phyloP scores from a whole-genome alignment of 2,329 filamentous ascomycete species.

The Neonectria magnoliae region DNA sequence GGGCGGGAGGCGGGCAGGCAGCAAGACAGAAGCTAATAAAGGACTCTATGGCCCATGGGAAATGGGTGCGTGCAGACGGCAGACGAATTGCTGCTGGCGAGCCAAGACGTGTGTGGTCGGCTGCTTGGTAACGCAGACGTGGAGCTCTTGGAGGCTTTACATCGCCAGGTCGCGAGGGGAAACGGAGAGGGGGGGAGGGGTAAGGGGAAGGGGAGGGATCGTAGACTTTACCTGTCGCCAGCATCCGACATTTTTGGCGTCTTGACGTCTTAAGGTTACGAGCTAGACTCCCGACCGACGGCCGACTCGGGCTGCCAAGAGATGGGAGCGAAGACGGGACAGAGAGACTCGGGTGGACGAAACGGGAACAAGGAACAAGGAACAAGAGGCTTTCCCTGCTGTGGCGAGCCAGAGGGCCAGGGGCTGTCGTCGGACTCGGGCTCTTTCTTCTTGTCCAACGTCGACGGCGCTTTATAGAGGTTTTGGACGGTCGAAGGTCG shows the following conservation, averaged over 20 bases:
- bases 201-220: not conserved
- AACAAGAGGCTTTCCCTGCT: slow-evolving; percentile 8
- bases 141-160: slow-evolving; percentile 7
- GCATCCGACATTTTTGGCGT: slow-evolving; percentile 39
- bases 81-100: slow-evolving; percentile 9
- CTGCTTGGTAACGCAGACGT: not conserved
- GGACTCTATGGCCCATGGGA: slow-evolving; percentile 32
- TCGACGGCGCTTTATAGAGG: not conserved
- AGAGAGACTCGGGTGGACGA: not conserved
- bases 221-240: slow-evolving; percentile 38
- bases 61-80: slow-evolving; percentile 23
- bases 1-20: slow-evolving; percentile 1
- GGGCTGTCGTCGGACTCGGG: not conserved
- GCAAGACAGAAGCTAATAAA: slow-evolving; percentile 22
- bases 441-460: not conserved
- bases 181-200: slow-evolving; percentile 1
- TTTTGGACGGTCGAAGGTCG: not conserved
- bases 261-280: not conserved
- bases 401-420: slow-evolving; percentile 8
- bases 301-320: not conserved
- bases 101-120: not conserved
- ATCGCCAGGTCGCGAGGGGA: slow-evolving; percentile 2
- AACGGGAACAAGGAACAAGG: not conserved
- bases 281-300: slow-evolving; percentile 2
- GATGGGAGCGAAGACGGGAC: not conserved